Base-by-base conservation (phyloP, 2,329 filamentous ascomycete genomes). In the Alternaria infectoria region DNA sequence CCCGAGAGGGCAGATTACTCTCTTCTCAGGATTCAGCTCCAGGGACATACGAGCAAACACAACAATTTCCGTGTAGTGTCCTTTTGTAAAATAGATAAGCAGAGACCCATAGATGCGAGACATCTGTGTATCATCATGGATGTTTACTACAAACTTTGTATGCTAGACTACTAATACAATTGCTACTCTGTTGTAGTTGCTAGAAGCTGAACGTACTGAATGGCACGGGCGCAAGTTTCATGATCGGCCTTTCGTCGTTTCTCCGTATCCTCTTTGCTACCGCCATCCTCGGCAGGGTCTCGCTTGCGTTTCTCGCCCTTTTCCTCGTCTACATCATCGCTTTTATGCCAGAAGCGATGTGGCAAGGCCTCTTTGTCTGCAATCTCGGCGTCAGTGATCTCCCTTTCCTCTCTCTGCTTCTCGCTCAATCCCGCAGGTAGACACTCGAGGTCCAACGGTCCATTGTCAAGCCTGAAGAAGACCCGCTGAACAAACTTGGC, bases 401-500 rank as follows among this genome's bases (percentile, higher is more conserved):
- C 57, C 3, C 62, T 55, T 3, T 74, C 71, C 19, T 78, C 76
- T 15, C 64, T 64, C 51, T 76, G 61, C 36, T 68, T 54, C 6
- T 66, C 68, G 1, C 65, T 54, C 21, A 76, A 40, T 4, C 45
- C 50, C 0, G 63, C 36, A 21, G 62, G 36, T 2, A 32, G 25
- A 3, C 54, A 12, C 1, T 25, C 8, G 3, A 78, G 59, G 3
- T 62, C 6, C 1, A 79, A 56, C 10, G 70, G 69, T 25, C 61
- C 54, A 1, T 59, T 23, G 54, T 79, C 71, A 26, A 71, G 62
- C 21, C 77, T 67, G 63, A 78, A 79, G 60, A 79, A 78, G 4
- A 79, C 74, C 10, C 73, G 67, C 52, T 78, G 75, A 3, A 77
- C 74, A 56, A 78, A 79, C 30, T 72, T 75, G 1, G 66, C 65